Evolutionary conservation across 228 moss, liverwort and hornwort species (phyloP).

Genomic region (Sphagnum magellanicum): DNA sequence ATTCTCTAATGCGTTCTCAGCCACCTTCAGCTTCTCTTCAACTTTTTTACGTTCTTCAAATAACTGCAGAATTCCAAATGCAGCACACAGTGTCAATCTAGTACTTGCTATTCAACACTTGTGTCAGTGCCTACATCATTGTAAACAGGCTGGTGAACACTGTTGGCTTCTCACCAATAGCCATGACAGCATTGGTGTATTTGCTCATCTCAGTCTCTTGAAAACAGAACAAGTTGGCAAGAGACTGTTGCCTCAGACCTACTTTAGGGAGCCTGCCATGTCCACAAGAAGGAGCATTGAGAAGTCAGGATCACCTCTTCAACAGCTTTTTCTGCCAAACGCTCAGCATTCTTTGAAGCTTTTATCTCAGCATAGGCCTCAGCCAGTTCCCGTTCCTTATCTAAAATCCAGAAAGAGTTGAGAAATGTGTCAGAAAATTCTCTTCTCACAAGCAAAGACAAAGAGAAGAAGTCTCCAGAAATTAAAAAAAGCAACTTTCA

Average conservation of each 20-base stretch:
- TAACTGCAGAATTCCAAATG: constrained; percentile 44
- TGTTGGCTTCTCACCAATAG: not conserved
- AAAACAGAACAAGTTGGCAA: not conserved
- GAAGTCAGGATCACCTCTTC: constrained; percentile 59
- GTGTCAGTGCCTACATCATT: not conserved
- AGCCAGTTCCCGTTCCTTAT: constrained; percentile 88
- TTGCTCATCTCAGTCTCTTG: not conserved
- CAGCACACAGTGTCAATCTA: not conserved
- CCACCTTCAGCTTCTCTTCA: constrained; percentile 73
- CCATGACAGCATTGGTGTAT: not conserved
- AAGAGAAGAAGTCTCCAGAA: not conserved
- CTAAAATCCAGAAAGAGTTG: constrained; percentile 23
- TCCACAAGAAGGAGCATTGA: not conserved
- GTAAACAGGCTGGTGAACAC: not conserved
- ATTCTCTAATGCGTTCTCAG: constrained; percentile 72
- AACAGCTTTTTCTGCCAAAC: constrained; percentile 90
- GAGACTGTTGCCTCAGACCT: not conserved
- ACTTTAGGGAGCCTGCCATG: not conserved
- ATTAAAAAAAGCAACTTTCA: no score
- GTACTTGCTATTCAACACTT: not conserved
- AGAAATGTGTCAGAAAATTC: not conserved
- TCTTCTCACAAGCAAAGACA: not conserved
- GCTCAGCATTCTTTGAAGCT: constrained; percentile 79
- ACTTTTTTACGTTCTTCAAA: constrained; percentile 90
- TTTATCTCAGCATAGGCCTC: constrained; percentile 99